Conservation (phyloP, 306 rosid genomes). For the Dalbergia oliveri region DNA sequence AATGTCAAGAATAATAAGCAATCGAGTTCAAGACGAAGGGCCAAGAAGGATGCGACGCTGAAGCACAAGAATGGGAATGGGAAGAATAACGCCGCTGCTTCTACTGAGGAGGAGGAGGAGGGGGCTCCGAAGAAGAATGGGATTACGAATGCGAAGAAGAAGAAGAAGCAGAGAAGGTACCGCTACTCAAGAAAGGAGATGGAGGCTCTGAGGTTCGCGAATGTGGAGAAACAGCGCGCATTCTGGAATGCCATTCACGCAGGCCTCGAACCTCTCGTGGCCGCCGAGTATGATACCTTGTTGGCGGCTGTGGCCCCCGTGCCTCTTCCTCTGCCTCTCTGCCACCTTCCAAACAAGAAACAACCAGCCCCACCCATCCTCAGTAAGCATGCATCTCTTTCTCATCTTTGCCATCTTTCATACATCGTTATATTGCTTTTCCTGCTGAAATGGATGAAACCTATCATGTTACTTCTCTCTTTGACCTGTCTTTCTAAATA, state of each 20-base stretch:
- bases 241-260: slow-evolving; percentile 67
- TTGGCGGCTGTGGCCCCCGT: slow-evolving; percentile 46
- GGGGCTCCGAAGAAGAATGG: not conserved
- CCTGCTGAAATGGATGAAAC: too few species aligned
- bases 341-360: slow-evolving; percentile 52
- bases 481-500: not conserved
- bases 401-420: not conserved
- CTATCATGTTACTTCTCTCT: not conserved
- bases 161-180: slow-evolving; percentile 10
- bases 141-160: too few species aligned
- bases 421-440: not conserved
- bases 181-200: slow-evolving; percentile 66
- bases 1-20: not conserved
- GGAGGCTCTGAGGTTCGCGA: slow-evolving; percentile 73
- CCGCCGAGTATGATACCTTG: slow-evolving; percentile 68
- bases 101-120: not conserved
- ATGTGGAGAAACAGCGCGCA: slow-evolving; percentile 58
- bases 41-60: not conserved
- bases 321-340: slow-evolving; percentile 29
- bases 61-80: not conserved
- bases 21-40: not conserved
- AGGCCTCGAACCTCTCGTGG: slow-evolving; percentile 58
- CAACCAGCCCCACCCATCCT: slow-evolving; percentile 50
- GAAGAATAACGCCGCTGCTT: not conserved
- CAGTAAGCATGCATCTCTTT: slow-evolving; percentile 44